Percentiles rank a stretch among this genome's conserved stretches.
These are phyloP conservation scores for Suillus subluteus DNA, from an alignment of 768 basidiomycete species.

Conservation along the genomic window DNA sequence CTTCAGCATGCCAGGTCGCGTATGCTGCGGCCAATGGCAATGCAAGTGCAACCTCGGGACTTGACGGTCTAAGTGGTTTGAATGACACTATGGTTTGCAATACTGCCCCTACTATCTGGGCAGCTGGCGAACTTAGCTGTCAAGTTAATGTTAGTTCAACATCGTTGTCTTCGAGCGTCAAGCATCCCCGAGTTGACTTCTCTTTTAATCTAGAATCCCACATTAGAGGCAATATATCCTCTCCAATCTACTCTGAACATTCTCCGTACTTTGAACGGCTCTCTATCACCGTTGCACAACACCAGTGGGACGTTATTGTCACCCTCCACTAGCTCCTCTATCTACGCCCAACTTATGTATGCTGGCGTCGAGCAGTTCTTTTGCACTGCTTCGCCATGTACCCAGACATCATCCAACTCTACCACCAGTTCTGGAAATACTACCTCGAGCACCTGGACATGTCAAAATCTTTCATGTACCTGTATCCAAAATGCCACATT, in stretches of 20 bases:
- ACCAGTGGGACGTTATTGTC: constrained; percentile 30
- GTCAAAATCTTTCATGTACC: constrained; percentile 72
- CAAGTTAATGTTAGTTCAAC: constrained; percentile 67
- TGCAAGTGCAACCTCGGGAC: constrained; percentile 33
- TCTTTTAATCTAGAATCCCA: constrained; percentile 66
- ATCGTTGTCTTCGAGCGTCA: not conserved
- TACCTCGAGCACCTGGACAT: constrained; percentile 62
- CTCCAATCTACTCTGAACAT: constrained; percentile 75
- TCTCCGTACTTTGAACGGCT: constrained; percentile 71
- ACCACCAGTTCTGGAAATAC: constrained; percentile 39
- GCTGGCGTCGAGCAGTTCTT: constrained; percentile 88
- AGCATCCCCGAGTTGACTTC: constrained; percentile 1
- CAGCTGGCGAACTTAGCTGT: constrained; percentile 85
- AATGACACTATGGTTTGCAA: constrained; percentile 81
- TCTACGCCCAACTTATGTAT: constrained; percentile 78
- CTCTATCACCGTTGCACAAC: constrained; percentile 60
- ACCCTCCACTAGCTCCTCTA: constrained; percentile 57
- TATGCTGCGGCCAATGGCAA: constrained; percentile 47
- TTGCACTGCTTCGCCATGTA: constrained; percentile 74
- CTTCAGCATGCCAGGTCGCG: constrained; percentile 70
- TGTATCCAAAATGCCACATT: constrained; percentile 74
- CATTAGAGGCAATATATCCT: constrained; percentile 77
- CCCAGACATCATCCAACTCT: constrained; percentile 50
- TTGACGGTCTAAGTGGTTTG: constrained; percentile 35
- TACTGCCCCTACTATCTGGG: constrained; percentile 67